Base-by-base conservation (phyloP, 2,329 filamentous ascomycete genomes). In the Malbranchea zuffiana region DNA sequence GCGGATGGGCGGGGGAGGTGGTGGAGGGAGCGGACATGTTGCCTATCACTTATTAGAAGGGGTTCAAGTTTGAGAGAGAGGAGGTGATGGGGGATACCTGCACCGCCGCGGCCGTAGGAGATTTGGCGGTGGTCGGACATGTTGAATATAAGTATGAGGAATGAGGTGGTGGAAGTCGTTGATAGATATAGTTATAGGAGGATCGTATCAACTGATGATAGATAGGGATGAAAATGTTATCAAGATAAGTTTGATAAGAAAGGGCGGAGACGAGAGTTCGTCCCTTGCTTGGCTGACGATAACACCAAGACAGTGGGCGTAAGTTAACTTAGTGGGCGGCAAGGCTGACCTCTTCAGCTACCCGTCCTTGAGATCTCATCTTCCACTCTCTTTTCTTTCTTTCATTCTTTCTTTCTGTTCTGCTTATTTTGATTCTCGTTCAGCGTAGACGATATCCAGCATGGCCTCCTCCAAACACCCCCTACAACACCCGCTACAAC, bases 401-500 rank as follows among this genome's bases (percentile, higher is more conserved):
- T 33, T 32, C 11, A 5, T 28, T 31, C 21, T 30, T 26, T 36
- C 17, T 31, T 17, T 38, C 24, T 13, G 21, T 21, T 32, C 26
- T 29, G 10, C 13, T n/a, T 4, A 21, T 21, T 16, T 31, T 7
- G 12, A 5, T 6, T 24, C 19, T 12, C 32, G 12, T 5, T 27
- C 23, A 11, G 10, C 11, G 12, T 10, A 10, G 11, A n/a, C 6
- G 12, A 4, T 19, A 15, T 10, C 10, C 15, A 12, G 7, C 21
- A 39, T 39, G 36, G 23, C 36, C 11, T 26, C 30, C 21, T 13
- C 18, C 12, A 29, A 28, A 11, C 23, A 29, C 4, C 12, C 28
- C n/a, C 15, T 11, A 2, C n/a, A 50, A 32, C 65, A 68, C 43
- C 63, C 63, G 5, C 50, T 67, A 10, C 66, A 68, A 43, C 47